These are phyloP conservation scores for Aristolochia contorta DNA, from an alignment of 164 flowering plant genomes.

Conservation along the genomic window DNA sequence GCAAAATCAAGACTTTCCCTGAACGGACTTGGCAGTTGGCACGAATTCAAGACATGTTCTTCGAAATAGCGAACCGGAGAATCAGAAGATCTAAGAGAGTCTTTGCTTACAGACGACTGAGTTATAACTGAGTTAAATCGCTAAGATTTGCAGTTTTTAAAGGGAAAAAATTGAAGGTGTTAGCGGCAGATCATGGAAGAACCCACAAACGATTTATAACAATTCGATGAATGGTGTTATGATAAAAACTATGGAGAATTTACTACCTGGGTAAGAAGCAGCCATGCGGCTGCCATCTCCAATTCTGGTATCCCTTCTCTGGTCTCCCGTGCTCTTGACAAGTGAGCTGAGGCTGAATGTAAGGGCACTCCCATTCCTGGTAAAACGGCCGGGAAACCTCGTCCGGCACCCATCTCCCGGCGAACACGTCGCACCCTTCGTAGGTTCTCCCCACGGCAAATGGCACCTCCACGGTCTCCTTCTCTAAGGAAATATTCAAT, in stretches of 20 bases:
- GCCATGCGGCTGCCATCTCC: slow-evolving; percentile 90
- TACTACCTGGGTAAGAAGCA: slow-evolving; percentile 64
- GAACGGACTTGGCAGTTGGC: too few relatives aligned
- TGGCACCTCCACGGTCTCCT: slow-evolving; percentile 16
- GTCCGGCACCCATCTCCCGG: slow-evolving; percentile 76
- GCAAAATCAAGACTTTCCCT: too few relatives aligned
- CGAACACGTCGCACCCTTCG: slow-evolving; percentile 53
- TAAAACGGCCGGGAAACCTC: slow-evolving; percentile 51
- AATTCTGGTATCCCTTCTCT: slow-evolving; percentile 54
- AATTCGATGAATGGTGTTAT: too few relatives aligned
- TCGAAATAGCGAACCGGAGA: too few relatives aligned
- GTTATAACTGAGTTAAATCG: too few relatives aligned
- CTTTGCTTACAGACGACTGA: too few relatives aligned
- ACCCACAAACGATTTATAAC: not conserved
- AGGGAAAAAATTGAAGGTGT: too few relatives aligned
- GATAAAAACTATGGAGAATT: too few relatives aligned
- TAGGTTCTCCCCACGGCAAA: slow-evolving; percentile 39
- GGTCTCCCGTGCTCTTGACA: slow-evolving; percentile 85
- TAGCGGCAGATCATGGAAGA: not conserved
- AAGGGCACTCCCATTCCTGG: slow-evolving; percentile 72
- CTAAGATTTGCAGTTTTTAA: too few relatives aligned
- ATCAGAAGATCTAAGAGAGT: too few relatives aligned
- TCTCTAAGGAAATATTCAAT: slow-evolving; percentile 1
- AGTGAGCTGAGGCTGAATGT: slow-evolving; percentile 85
- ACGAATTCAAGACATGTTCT: too few relatives aligned